These are phyloP conservation scores for Populus hybrid DNA, from an alignment of 441 rosid genomes.

Conservation along the genomic window DNA sequence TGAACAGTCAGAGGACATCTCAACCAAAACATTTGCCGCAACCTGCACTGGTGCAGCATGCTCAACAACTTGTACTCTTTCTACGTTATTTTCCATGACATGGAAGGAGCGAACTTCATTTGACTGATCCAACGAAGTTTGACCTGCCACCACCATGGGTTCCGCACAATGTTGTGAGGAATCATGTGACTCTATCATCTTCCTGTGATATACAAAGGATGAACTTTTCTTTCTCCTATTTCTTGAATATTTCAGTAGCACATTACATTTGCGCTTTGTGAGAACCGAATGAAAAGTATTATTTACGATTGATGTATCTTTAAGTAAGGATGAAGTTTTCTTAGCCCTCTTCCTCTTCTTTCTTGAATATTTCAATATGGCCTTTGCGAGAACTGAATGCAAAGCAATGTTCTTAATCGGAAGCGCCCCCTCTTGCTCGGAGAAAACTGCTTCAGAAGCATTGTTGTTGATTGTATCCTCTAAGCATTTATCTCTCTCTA, in stretches of 20 bases:
- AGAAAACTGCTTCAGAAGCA: background rate
- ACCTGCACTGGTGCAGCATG: conserved; percentile 15
- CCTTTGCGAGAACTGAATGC: background rate
- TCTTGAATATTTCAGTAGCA: background rate
- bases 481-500: background rate
- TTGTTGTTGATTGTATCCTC: background rate
- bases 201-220: background rate
- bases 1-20: conserved; percentile 11
- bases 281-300: conserved; percentile 1
- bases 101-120: conserved; percentile 13
- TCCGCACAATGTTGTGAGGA: background rate
- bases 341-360: background rate
- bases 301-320: background rate
- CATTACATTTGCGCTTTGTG: conserved; percentile 1
- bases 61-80: background rate
- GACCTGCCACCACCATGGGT: background rate
- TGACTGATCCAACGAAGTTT: conserved; percentile 8
- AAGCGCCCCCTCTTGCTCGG: background rate
- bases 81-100: conserved; percentile 11
- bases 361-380: background rate
- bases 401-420: background rate
- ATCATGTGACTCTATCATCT: conserved; percentile 1
- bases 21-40: conserved; percentile 9
- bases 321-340: background rate
- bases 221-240: conserved; percentile 3